phyloP scores from a whole-genome alignment of 2,329 filamentous ascomycete species.

The Microsporum canis region DNA sequence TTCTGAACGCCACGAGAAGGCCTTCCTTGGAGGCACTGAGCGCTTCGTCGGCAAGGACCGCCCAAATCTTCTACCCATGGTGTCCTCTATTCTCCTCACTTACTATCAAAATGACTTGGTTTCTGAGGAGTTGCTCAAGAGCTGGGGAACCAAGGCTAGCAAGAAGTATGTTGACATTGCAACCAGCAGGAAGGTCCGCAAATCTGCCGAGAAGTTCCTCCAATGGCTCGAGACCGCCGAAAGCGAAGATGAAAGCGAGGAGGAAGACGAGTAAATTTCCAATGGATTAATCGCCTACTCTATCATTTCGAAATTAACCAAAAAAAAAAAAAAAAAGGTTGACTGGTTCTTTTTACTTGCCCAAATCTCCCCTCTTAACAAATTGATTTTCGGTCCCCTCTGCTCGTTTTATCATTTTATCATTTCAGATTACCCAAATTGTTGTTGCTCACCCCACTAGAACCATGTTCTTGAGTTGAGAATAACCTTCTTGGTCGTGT shows the following conservation, averaged over 20 bases:
- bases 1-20: slow-evolving; percentile 89
- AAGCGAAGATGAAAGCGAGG: slow-evolving; percentile 54
- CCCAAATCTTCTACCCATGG: slow-evolving; percentile 62
- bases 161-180: slow-evolving; percentile 93
- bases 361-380: background rate
- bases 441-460: background rate
- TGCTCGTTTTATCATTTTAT: too few relatives aligned
- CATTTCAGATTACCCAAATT: background rate
- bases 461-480: background rate
- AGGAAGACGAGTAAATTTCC: slow-evolving; percentile 46
- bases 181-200: slow-evolving; percentile 89
- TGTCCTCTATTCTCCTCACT: slow-evolving; percentile 77
- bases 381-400: background rate
- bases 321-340: background rate
- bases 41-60: slow-evolving; percentile 76
- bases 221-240: slow-evolving; percentile 86
- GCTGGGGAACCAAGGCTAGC: slow-evolving; percentile 89
- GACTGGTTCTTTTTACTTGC: background rate
- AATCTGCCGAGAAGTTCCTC: slow-evolving; percentile 86
- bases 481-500: background rate
- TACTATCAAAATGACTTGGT: slow-evolving; percentile 87
- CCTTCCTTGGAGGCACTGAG: slow-evolving; percentile 87
- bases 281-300: background rate
- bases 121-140: slow-evolving; percentile 74
- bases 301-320: background rate